Percentiles rank a stretch among this genome's conserved stretches.
These are phyloP conservation scores for Hypoxylon sp. DNA, from an alignment of 2,329 filamentous ascomycete genomes.

Conservation along the genomic window DNA sequence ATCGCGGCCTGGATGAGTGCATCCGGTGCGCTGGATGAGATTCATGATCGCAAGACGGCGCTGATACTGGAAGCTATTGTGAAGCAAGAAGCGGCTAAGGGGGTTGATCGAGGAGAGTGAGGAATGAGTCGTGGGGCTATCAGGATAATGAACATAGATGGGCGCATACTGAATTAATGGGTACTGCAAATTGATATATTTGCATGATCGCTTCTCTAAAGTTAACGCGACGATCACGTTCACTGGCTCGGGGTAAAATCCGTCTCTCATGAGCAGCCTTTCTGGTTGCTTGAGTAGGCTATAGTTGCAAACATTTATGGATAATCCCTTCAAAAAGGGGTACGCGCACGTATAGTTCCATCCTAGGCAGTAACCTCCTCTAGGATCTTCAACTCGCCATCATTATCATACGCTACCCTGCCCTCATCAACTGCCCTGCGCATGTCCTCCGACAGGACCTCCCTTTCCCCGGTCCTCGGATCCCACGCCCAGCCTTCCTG, in stretches of 20 bases:
- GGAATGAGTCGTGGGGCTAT: not conserved
- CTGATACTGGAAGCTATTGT: conserved; percentile 36
- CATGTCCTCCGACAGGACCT: conserved; percentile 66
- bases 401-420: conserved; percentile 68
- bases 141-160: not conserved
- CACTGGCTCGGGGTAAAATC: not conserved
- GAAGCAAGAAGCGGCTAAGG: conserved; percentile 37
- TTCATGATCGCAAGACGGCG: conserved; percentile 39
- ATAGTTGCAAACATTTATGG: not conserved
- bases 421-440: conserved; percentile 69
- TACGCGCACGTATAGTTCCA: no score
- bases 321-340: not conserved
- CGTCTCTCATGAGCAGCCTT: not conserved
- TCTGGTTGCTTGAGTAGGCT: not conserved
- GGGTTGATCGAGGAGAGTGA: conserved; percentile 32
- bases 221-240: not conserved
- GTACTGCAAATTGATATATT: not conserved
- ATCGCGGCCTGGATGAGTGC: conserved; percentile 45
- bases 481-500: conserved; percentile 88
- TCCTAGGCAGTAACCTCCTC: conserved; percentile 21
- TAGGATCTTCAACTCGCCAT: conserved; percentile 62
- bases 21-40: conserved; percentile 39
- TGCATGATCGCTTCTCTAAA: not conserved
- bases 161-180: not conserved
- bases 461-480: conserved; percentile 74